Conservation (phyloP, 2,329 filamentous ascomycete species). For the Penicillium sumatraense region DNA sequence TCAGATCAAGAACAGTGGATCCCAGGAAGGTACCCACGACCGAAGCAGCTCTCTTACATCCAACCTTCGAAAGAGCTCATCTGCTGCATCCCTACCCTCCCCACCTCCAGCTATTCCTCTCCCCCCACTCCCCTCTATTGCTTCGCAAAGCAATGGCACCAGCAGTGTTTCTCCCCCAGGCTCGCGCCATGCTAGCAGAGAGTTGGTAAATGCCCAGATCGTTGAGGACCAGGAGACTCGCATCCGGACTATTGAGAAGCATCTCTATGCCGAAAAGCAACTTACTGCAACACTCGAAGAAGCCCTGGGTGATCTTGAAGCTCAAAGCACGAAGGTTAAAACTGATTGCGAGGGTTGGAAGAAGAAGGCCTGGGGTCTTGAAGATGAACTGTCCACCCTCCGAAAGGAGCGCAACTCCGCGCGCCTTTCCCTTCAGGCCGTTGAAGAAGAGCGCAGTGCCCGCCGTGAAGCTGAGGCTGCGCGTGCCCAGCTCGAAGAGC, state of each 20-base stretch:
- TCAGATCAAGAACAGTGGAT: slow-evolving; percentile 47
- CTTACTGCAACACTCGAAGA: slow-evolving; percentile 94
- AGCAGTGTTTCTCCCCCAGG: slow-evolving; percentile 62
- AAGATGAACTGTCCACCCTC: slow-evolving; percentile 62
- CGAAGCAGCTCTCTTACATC: slow-evolving; percentile 65
- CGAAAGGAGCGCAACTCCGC: slow-evolving; percentile 64
- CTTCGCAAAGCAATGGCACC: slow-evolving; percentile 55
- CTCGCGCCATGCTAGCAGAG: slow-evolving; percentile 79
- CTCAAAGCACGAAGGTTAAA: slow-evolving; percentile 89
- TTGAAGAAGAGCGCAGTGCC: slow-evolving; percentile 96
- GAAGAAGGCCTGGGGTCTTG: slow-evolving; percentile 78
- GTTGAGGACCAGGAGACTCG: slow-evolving; percentile 95
- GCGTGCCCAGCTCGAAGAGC: slow-evolving; percentile 84
- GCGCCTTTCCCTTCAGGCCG: slow-evolving; percentile 76
- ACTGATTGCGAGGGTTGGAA: slow-evolving; percentile 88
- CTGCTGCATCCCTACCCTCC: slow-evolving; percentile 82
- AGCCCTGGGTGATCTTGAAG: slow-evolving; percentile 90
- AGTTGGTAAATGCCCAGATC: slow-evolving; percentile 70
- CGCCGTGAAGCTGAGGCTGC: slow-evolving; percentile 88
- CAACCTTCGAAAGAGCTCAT: slow-evolving; percentile 81
- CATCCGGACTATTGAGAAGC: slow-evolving; percentile 95
- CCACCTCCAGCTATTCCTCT: slow-evolving; percentile 96
- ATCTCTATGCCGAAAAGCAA: slow-evolving; percentile 93
- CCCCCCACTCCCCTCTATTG: slow-evolving; percentile 76
- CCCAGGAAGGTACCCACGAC: slow-evolving; percentile 50